Evolutionary conservation across 2,329 filamentous ascomycete species (phyloP), one percentile per base, ranked within the genome.

Genomic region (Geosmithia morbida): DNA sequence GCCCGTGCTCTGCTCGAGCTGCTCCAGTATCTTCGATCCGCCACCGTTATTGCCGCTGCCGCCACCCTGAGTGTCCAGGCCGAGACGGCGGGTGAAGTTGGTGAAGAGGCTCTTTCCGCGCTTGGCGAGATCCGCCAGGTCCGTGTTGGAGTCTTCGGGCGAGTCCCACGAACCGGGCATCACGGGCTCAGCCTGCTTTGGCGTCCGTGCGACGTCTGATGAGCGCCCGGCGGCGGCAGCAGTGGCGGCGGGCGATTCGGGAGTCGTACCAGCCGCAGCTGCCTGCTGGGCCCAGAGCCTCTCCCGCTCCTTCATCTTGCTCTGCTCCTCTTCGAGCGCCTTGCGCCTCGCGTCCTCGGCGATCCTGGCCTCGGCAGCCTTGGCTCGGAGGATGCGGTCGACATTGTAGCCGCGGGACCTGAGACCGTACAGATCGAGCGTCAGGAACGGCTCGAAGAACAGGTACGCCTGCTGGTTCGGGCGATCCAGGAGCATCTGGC

Each of bases 371-470:
- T 97, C 88, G 2, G 86, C 85, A 18, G 85, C 87, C 66, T 94
- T 94, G 47, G 83, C 83, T 39, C 87, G 79, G 19, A 98, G 72
- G 51, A 98, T 97, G 45, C 92, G 83, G 58, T 96, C 87, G 40
- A 98, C 92, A 54, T 98, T 97, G 70, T 96, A 97, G 2, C 92
- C 92, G 52, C 92, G 87, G 50, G 81, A 80, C 56, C 87, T 82
- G 41, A 98, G 68, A 46, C 89, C 82, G 44, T 85, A 76, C 20
- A 98, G 71, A 55, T 90, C 87, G 8, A 92, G 81, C 49, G 85
- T 90, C 39, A 98, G 68, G 52, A 98, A 83, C 47, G 87, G 89
- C 64, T 97, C 92, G 48, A 98, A 79, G 47, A 92, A 90, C 48
- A 96, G 75, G 48, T 87, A 87, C 2, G 90, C 88, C 58, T 94